Evolutionary conservation across 768 basidiomycete genomes (phyloP), one percentile per base, ranked within the genome.

Genomic region (Auricularia auricula-judae): DNA sequence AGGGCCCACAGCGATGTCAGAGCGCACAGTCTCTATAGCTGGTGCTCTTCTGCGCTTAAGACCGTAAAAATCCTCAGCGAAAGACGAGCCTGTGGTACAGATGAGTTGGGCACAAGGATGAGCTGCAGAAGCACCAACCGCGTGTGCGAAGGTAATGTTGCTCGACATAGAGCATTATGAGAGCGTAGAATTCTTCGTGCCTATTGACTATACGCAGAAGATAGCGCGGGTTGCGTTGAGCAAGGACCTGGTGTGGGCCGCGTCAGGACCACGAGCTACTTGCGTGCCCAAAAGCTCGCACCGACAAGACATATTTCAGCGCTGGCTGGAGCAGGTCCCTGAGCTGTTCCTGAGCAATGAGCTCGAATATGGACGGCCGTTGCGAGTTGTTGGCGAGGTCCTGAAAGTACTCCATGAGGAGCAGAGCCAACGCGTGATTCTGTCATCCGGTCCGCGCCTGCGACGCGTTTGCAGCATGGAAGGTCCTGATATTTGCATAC

Each of bases 61-160:
- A 0, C 92, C 92, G 74, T 98, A 98, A 73, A 99, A 98, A 70
- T 96, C 90, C 74, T 98, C 96, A 3, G 96, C 82, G 71, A 98
- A 95, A 1, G 93, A 93, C 23, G 95, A 91, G 74, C 88, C 96
- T 97, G 70, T 1, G 36, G n/a, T 23, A 1, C 7, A 21, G 39
- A 59, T 54, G 29, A n/a, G 62, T 29, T 12, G 2, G 12, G 11
- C 11, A 35, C 36, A 14, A 23, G 36, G 39, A 14, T 10, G 36
- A 62, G 56, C 34, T 44, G 18, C 65, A 63, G 60, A 54, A 63
- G 34, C 56, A 67, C 87, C 65, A 67, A 94, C 95, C 85, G 70
- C 95, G 86, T 72, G 86, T 89, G 66, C 83, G 84, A 64, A 99
- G 86, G 75, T 97, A 95, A 76, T 96, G 86, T 16, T 86, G 80